These are phyloP conservation scores for Calonectria naviculata DNA, from an alignment of 2,329 filamentous ascomycete genomes.

Conservation along the genomic window DNA sequence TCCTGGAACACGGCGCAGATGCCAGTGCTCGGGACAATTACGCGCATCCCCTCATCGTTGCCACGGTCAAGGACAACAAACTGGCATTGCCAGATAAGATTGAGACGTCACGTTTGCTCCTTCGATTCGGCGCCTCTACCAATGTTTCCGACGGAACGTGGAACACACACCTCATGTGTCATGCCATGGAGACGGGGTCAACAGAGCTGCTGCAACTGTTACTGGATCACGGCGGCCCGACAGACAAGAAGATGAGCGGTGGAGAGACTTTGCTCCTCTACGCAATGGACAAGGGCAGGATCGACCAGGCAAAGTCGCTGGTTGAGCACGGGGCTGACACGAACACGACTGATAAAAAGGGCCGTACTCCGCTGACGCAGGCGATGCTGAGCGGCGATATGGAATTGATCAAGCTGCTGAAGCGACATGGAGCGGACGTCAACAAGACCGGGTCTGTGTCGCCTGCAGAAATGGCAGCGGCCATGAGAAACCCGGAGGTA, in stretches of 20 bases:
- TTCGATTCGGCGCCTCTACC: constrained; percentile 47
- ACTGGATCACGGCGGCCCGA: constrained; percentile 42
- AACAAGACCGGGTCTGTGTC: constrained; percentile 30
- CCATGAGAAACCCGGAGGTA: constrained; percentile 40
- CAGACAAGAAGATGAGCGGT: constrained; percentile 38
- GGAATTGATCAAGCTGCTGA: constrained; percentile 43
- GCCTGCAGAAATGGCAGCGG: constrained; percentile 37
- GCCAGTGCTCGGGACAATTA: constrained; percentile 45
- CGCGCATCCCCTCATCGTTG: constrained; percentile 46
- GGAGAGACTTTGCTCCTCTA: constrained; percentile 47
- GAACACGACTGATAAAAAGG: constrained; percentile 44
- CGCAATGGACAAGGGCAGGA: constrained; percentile 39
- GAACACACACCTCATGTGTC: constrained; percentile 35
- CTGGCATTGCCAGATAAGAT: constrained; percentile 39
- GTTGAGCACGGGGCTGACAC: constrained; percentile 47
- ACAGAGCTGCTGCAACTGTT: constrained; percentile 41
- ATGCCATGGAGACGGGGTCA: constrained; percentile 38
- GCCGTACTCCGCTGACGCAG: constrained; percentile 46
- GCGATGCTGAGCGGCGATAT: constrained; percentile 43
- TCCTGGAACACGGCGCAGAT: constrained; percentile 48
- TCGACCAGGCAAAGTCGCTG: constrained; percentile 39
- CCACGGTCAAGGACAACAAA: constrained; percentile 41
- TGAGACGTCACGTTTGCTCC: constrained; percentile 42
- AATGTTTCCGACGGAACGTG: constrained; percentile 40
- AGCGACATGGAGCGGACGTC: constrained; percentile 40